Base-by-base conservation (phyloP, 805 yeast species). In the Saccharomycopsis guyanensis region DNA sequence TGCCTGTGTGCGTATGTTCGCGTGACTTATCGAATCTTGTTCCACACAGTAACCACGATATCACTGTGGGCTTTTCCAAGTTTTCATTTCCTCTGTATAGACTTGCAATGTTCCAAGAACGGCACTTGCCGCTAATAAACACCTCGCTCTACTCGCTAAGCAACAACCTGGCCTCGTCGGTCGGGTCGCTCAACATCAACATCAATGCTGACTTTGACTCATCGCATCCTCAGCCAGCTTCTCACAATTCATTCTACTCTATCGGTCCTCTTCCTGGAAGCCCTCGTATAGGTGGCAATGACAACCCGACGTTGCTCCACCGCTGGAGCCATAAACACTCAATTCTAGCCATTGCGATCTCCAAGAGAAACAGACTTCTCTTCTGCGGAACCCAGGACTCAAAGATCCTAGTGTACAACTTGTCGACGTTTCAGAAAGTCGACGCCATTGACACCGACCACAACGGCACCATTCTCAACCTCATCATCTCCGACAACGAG, bases 301-400 rank as follows among this genome's bases (percentile, higher is more conserved):
- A 38, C 47, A 22, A 44, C 5, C 34, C 69, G 68, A 40, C 55
- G 10, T 57, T 75, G 29, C 61, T 81, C 2, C 96, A 91, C 60
- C 70, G 75, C 56, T 91, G 97, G 97, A 72, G 75, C 23, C 80
- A 78, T 52, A 65, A 72, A 1, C 79, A 76, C 55, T 81, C 95
- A 1, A 80, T 89, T 15, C 71, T 93, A 5, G 82, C 95, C 41
- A 75, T 79, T 3, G 73, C 76, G 5, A 72, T 83, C 6, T 78
- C 83, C 19, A 83, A 86, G 0, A 61, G 63, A 23, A 68, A 71
- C 48, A 71, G 72, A 29, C 61, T 82, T 5, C 53, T 91, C 3
- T 84, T 86, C 59, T 93, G 95, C 46, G 98, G 98, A 7, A 87
- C 96, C 1, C 95, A 89, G 54, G 86, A 85, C 56, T 85, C 93